Base-by-base conservation (phyloP, 2,329 filamentous ascomycete genomes). In the Pseudocercospora pini-densiflorae region DNA sequence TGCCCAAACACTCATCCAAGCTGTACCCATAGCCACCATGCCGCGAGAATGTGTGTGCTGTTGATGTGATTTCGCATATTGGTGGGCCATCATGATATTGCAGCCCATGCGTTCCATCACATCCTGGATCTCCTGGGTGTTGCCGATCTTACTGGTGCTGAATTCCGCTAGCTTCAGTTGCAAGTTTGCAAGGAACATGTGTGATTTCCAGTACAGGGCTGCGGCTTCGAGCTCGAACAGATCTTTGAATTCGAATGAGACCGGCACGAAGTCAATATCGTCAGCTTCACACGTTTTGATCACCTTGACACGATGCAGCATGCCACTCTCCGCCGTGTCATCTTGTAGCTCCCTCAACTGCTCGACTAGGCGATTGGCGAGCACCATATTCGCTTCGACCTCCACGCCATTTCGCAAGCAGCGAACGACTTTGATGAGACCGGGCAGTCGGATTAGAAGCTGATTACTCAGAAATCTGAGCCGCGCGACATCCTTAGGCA, bases 51-150 rank as follows among this genome's bases (percentile, higher is more conserved):
- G 58, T 9, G 58, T 40, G 21, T 60, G 33, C 36, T 49, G 58
- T 21, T 16, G 58, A 5, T 31, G 33, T 16, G 24, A 9, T 19
- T 23, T 43, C 2, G 58, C 58, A 21, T 45, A 29, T 19, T 60
- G 58, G 27, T 60, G 58, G 2, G 36, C 45, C 58, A 60, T 60
- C 58, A 60, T 60, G 40, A 47, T 49, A 14, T 60, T 45, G 33
- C 40, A 27, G 14, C 16, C 58, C 58, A 60, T 60, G 19, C 58
- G 33, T 47, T 60, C 58, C 58, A 49, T 60, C 19, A 45, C 12
- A 16, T 19, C 40, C 19, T 6, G 5, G 12, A 45, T 45, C 40
- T 45, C 40, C 36, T 60, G 36, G 10, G 4, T 53, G 6, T 24
- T 14, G 49, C 5, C n/a, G 5, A 14, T 53, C 16, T 19, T 14